Evolutionary conservation across 129 eudicot species (phyloP).

Genomic region (Flaveria sonorensis): DNA sequence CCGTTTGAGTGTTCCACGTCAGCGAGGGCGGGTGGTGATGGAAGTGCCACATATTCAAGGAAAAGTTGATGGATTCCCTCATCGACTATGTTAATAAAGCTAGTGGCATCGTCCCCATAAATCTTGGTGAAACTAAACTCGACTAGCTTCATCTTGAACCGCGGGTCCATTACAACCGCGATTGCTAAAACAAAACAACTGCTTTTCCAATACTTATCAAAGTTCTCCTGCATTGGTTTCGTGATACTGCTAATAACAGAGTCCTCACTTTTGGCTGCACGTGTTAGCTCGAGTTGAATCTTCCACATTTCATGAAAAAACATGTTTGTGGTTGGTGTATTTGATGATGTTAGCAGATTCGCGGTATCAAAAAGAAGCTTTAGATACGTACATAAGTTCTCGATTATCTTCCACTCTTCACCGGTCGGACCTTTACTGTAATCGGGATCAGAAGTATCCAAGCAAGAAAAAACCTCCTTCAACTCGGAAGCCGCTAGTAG

Average conservation of each 20-base stretch:
- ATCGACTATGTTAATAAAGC: constrained; percentile 24
- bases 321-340: constrained; percentile 15
- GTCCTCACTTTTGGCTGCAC: constrained; percentile 26
- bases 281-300: constrained; percentile 19
- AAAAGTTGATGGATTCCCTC: constrained; percentile 82
- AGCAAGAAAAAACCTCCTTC: constrained; percentile 80
- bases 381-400: constrained; percentile 50
- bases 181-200: constrained; percentile 63
- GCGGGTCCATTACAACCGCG: constrained; percentile 88
- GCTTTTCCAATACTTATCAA: constrained; percentile 69
- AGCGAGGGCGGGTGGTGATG: neutral
- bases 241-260: constrained; percentile 45
- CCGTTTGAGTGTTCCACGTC: neutral
- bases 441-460: constrained; percentile 67
- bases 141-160: constrained; percentile 82
- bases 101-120: constrained; percentile 60
- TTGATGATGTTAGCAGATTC: constrained; percentile 41
- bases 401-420: constrained; percentile 69
- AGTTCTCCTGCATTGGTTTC: constrained; percentile 61
- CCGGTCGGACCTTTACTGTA: constrained; percentile 61
- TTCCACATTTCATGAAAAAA: constrained; percentile 38
- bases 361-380: constrained; percentile 74
- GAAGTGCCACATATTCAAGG: constrained; percentile 54
- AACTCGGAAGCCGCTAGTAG: constrained; percentile 71
- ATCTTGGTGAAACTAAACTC: constrained; percentile 84